Evolutionary conservation across 306 rosid genomes (phyloP).

Genomic region (Cicer chorassanicum): DNA sequence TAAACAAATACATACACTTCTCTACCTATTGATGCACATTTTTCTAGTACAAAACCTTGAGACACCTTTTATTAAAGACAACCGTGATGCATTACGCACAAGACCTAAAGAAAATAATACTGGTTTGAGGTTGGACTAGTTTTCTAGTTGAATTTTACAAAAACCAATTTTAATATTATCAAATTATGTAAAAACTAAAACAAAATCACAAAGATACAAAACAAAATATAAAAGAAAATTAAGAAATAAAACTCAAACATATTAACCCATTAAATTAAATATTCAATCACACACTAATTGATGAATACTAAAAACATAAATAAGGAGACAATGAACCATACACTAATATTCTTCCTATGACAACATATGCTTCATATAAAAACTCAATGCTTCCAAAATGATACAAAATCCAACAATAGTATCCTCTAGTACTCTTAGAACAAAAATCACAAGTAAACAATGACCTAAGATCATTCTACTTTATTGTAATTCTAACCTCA

Average conservation of each 20-base stretch:
- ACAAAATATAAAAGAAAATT: background rate
- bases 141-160: too few species aligned
- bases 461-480: constrained; percentile 39
- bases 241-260: too few species aligned
- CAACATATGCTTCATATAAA: constrained; percentile 28
- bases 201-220: background rate
- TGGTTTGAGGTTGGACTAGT: too few species aligned
- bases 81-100: too few species aligned
- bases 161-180: too few species aligned
- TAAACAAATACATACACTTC: too few species aligned
- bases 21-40: too few species aligned
- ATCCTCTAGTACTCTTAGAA: constrained; percentile 16
- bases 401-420: constrained; percentile 5
- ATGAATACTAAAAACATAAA: constrained; percentile 1
- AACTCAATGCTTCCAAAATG: constrained; percentile 34
- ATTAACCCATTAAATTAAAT: background rate
- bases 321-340: background rate
- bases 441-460: constrained; percentile 46
- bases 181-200: too few species aligned
- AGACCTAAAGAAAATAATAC: too few species aligned
- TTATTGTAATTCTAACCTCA: constrained; percentile 46
- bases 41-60: too few species aligned
- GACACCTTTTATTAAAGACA: too few species aligned
- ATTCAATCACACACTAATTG: constrained; percentile 8
- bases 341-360: constrained; percentile 27